Evolutionary conservation across 2,329 filamentous ascomycete species (phyloP), one percentile per base, ranked within the genome.

Genomic region (Cryphonectria nitschkei): DNA sequence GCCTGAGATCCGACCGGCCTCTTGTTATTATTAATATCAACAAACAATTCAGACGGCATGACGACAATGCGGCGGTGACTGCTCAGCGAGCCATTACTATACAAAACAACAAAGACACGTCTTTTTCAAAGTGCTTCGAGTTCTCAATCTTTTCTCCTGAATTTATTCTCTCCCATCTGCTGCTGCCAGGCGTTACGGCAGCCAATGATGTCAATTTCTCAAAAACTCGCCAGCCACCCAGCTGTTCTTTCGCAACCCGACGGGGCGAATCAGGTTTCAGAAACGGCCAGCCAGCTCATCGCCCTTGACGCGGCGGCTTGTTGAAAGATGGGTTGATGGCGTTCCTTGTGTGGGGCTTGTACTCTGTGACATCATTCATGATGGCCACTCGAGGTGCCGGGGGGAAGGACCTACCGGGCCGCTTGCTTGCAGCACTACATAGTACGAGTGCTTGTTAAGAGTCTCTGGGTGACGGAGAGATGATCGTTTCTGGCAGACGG

Each of bases 131-230:
- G 54, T 2, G 43, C 3, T 43, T 58, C 3, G 13, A 56, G 22
- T 11, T 63, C 34, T 63, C 34, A 9, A 8, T 37, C 16, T 22
- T 4, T 11, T 11, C 37, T 39, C 37, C 26, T 7, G 13, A 19
- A 26, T 41, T 43, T 43, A 41, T 63, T 63, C 37, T 22, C 22
- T 29, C 13, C n/a, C 32, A 22, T 50, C 46, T 50, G 22, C 22
- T n/a, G 9, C 46, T 50, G 46, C 46, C 46, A 50, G 19, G 46
- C 13, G n/a, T 19, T 14, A 64, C 43, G 8, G 19, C 22, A 11
- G 14, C 61, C 22, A 64, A 64, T 64, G 61, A 64, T 64, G 61
- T 64, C 60, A 64, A 64, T n/a, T 19, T n/a, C 46, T n/a, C 16
- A 8, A 34, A 7, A 39, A 39, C 5, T 60, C 56, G 56, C 32